Conservation (phyloP, 257 asterid species). For the Gentiana dahurica region DNA sequence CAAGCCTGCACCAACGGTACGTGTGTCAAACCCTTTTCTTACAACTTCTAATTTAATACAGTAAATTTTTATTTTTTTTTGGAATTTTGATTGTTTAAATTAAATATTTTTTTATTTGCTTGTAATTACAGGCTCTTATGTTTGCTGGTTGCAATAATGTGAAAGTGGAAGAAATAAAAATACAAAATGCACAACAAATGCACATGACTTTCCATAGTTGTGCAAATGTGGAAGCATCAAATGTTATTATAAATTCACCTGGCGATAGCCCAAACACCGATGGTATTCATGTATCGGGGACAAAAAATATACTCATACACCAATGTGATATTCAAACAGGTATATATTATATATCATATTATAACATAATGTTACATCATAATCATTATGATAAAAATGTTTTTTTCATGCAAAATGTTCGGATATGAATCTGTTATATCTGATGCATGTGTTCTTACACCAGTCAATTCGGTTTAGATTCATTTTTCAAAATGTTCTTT, state of each 20-base stretch:
- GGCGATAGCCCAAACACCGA: slow-evolving; percentile 31
- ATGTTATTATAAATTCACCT: slow-evolving; percentile 18
- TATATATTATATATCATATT: not conserved
- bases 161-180: slow-evolving; percentile 27
- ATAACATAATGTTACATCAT: too few species aligned
- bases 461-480: too few species aligned
- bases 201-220: slow-evolving; percentile 18
- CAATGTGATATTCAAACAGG: slow-evolving; percentile 25
- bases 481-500: too few species aligned
- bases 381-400: too few species aligned
- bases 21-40: too few species aligned
- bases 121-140: slow-evolving; percentile 47
- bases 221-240: slow-evolving; percentile 17
- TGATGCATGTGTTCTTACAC: too few species aligned
- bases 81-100: too few species aligned
- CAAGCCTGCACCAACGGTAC: too few species aligned
- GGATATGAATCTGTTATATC: too few species aligned
- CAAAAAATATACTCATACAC: slow-evolving; percentile 17
- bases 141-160: slow-evolving; percentile 52
- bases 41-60: too few species aligned
- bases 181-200: slow-evolving; percentile 73
- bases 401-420: too few species aligned
- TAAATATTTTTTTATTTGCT: not conserved
- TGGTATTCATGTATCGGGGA: slow-evolving; percentile 29
- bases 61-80: too few species aligned